Base-by-base conservation (phyloP, 805 yeast species). In the Vanderwaltozyma tropicalis region DNA sequence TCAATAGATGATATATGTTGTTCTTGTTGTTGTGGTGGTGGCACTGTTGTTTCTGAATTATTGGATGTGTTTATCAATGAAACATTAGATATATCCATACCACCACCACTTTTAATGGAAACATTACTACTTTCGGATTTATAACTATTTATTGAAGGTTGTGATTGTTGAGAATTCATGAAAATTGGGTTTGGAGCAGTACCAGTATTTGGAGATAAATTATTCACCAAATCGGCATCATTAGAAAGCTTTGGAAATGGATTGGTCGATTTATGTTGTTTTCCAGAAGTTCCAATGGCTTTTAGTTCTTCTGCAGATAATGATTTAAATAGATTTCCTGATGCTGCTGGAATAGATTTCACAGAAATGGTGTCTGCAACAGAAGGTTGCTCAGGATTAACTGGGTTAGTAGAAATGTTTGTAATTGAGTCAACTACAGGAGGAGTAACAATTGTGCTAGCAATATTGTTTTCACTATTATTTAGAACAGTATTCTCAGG, bases 231-330 rank as follows among this genome's bases (percentile, higher is more conserved):
- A 9, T 22, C 26, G 26, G 26, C 17, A 6, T 14, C 18, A 25
- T 37, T 37, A 7, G 43, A 42, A 39, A 50, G 50, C 32, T 42
- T 50, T 10, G 62, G 63, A 33, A 59, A 59, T 17, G 63, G 63
- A 39, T 59, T 59, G 37, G 48, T 55, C 5, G 58, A 49, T 41
- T 55, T 53, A 43, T 59, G 59, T 29, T 49, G 55, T 42, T 48
- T 55, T 10, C 35, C 36, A 10, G 44, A 12, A 24, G 9, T 21
- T 21, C 6, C 10, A 21, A 21, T 24, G 3, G 29, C 12, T 17
- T 18, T 28, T 14, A 32, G n/a, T n/a, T 34, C 40, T 14, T 19
- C 35, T 18, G 35, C 27, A 6, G 32, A 34, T 10, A 15, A 14
- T 20, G 15, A 17, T 20, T 13, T 28, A 15, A 10, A 20, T 2